A percentile compares a stretch with the other conserved stretches of the same genome.
Evolutionary conservation across 73 alveolate species (phyloP).

Genomic region (Loxodes magnus): DNA sequence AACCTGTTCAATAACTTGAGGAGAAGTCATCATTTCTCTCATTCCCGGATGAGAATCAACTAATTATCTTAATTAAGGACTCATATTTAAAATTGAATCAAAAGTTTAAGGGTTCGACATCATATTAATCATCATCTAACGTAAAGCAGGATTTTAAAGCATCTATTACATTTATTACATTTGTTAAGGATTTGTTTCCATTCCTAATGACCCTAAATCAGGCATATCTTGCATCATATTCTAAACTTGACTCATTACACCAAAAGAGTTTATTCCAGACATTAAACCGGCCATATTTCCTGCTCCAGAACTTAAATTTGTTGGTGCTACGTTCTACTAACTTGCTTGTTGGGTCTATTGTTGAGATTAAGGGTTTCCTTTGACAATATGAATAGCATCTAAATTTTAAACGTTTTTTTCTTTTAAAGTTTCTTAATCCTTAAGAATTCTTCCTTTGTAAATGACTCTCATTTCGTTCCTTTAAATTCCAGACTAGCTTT

Average conservation of each 20-base stretch:
- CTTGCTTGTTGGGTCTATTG: too few species aligned
- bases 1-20: conserved; percentile 45
- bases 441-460: conserved; percentile 43
- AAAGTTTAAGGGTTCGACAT: conserved; percentile 37
- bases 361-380: conserved; percentile 20
- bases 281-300: conserved; percentile 12
- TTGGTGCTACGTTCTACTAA: conserved; percentile 16
- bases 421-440: conserved; percentile 27
- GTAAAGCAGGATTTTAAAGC: conserved; percentile 40
- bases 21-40: conserved; percentile 34
- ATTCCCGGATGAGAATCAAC: conserved; percentile 42
- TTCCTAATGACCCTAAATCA: conserved; percentile 23
- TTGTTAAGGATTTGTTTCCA: conserved; percentile 27
- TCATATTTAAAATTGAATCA: conserved; percentile 28
- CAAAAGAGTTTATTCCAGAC: conserved; percentile 10
- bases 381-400: conserved; percentile 37
- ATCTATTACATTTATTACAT: conserved; percentile 36
- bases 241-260: conserved; percentile 25
- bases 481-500: neutral
- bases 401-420: conserved; percentile 25
- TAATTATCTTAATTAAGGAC: conserved; percentile 37
- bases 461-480: neutral
- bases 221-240: conserved; percentile 20
- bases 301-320: conserved; percentile 16
- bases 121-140: conserved; percentile 45